Conservation (phyloP, 2,329 filamentous ascomycete species). For the Alternaria sp. region DNA sequence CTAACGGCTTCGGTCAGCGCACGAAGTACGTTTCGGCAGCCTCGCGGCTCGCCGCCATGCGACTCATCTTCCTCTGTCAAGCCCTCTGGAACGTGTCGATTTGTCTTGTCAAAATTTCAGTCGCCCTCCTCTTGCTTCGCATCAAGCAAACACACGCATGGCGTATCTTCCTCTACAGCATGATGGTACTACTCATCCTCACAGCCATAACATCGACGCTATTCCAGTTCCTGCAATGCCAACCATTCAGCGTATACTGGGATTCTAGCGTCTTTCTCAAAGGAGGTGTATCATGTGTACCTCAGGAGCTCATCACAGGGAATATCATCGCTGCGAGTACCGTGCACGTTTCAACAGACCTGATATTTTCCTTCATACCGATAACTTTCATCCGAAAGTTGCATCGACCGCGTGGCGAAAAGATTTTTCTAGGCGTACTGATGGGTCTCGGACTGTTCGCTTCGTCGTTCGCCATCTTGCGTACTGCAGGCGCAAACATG, state of each 20-base stretch:
- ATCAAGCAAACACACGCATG: conserved; percentile 30
- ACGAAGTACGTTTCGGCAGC: conserved; percentile 29
- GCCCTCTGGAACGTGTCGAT: conserved; percentile 40
- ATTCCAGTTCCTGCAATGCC: conserved; percentile 40
- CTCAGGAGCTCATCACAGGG: conserved; percentile 25
- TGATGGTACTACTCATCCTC: conserved; percentile 28
- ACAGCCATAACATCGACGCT: conserved; percentile 28
- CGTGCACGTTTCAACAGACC: conserved; percentile 29
- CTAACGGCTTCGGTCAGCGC: conserved; percentile 36
- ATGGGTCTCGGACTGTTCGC: conserved; percentile 39
- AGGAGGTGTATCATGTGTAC: conserved; percentile 25
- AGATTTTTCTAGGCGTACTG: conserved; percentile 32
- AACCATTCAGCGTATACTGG: conserved; percentile 38
- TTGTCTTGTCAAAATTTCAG: conserved; percentile 35
- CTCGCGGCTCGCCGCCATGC: conserved; percentile 23
- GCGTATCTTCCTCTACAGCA: conserved; percentile 29
- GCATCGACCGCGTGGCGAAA: conserved; percentile 31
- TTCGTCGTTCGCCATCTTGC: conserved; percentile 30
- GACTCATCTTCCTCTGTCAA: conserved; percentile 38
- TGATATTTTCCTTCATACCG: conserved; percentile 33
- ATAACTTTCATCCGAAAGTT: conserved; percentile 35
- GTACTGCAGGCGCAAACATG: conserved; percentile 28
- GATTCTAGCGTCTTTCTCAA: conserved; percentile 26
- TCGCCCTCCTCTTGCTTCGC: conserved; percentile 36
- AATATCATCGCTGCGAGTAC: conserved; percentile 34